These are phyloP conservation scores for Pythium oligandrum DNA, from an alignment of 352 stramenopile species.

Conservation along the genomic window DNA sequence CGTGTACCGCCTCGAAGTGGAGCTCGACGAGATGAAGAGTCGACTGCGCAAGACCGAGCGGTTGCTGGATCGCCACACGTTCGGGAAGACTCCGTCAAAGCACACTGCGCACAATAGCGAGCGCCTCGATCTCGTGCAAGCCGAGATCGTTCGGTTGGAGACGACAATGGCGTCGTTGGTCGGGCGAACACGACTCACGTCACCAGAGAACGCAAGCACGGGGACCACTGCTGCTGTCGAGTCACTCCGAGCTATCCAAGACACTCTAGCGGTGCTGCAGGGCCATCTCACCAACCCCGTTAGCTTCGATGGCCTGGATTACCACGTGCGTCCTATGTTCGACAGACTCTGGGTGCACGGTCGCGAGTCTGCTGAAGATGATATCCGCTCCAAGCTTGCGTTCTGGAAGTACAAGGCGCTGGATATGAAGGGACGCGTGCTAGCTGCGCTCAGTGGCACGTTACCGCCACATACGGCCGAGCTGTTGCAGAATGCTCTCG, in stretches of 20 bases:
- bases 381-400: constrained; percentile 23
- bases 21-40: no score
- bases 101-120: no score
- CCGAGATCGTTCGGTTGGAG: no score
- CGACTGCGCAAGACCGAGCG: no score
- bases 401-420: constrained; percentile 33
- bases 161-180: no score
- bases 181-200: no score
- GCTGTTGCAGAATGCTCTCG: constrained; percentile 17
- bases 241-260: constrained; percentile 15
- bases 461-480: neutral
- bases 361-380: constrained; percentile 14
- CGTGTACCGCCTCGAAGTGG: no score
- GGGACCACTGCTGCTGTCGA: constrained; percentile 2
- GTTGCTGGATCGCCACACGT: no score
- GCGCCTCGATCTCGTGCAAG: no score
- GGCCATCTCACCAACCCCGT: constrained; percentile 6
- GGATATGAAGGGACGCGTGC: constrained; percentile 20
- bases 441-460: constrained; percentile 4
- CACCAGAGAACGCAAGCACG: neutral
- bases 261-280: constrained; percentile 10
- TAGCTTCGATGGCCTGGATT: constrained; percentile 1
- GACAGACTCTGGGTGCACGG: constrained; percentile 21
- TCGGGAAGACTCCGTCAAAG: no score
- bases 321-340: constrained; percentile 8